phyloP scores from a whole-genome alignment of 75 land plant genomes.

The Selaginella moellendorffii region DNA sequence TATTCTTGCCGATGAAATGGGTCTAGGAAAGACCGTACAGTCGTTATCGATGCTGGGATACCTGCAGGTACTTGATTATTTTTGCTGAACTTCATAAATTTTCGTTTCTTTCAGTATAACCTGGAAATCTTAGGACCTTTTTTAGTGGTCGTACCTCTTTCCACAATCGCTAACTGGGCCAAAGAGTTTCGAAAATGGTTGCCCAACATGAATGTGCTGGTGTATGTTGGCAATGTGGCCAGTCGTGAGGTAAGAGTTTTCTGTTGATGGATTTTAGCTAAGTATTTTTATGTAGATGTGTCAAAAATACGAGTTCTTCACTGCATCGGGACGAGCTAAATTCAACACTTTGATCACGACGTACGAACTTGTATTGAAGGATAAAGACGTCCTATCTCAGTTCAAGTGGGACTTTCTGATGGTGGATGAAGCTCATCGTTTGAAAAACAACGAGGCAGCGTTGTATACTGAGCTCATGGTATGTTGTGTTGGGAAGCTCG shows the following conservation, averaged over 20 bases:
- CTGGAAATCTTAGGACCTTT: conserved; percentile 91
- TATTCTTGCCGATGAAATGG: conserved; percentile 99
- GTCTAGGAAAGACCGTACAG: conserved; percentile 98
- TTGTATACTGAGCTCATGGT: conserved; percentile 70
- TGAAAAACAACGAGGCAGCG: conserved; percentile 95
- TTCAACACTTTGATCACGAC: conserved; percentile 84
- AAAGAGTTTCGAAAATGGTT: conserved; percentile 98
- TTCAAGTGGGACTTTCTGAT: conserved; percentile 91
- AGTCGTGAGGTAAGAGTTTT: conserved; percentile 77
- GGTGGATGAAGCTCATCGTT: conserved; percentile 99
- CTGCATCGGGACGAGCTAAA: conserved; percentile 54
- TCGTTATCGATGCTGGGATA: conserved; percentile 98
- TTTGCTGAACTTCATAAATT: not conserved
- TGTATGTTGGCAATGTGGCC: conserved; percentile 97
- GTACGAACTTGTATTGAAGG: conserved; percentile 93
- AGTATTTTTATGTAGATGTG: conserved; percentile 45
- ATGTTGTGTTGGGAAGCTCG: no score
- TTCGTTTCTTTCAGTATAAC: conserved; percentile 42
- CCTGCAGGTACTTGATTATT: conserved; percentile 47
- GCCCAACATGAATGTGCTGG: conserved; percentile 85
- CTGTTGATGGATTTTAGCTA: not conserved
- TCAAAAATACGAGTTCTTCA: conserved; percentile 76
- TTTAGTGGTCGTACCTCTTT: conserved; percentile 95
- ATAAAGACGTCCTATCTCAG: conserved; percentile 67
- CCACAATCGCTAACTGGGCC: conserved; percentile 98